These are phyloP conservation scores for Moniliella sp. DNA, from an alignment of 1,284 basidiomycete genomes.

Conservation along the genomic window DNA sequence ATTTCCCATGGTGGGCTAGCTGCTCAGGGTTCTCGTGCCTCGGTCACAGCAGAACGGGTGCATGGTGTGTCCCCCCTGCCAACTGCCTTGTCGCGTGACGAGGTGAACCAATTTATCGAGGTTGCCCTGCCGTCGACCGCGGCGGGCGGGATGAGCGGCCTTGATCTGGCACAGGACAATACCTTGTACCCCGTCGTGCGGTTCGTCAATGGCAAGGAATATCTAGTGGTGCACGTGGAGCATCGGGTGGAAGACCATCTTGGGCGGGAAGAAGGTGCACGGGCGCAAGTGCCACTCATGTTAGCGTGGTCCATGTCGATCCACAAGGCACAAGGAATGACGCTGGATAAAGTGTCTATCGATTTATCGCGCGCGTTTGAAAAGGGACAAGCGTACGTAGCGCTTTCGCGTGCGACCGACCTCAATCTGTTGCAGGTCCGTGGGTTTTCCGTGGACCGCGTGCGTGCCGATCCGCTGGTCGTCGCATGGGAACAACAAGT, in stretches of 20 bases:
- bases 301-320: conserved; percentile 28
- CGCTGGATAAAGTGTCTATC: conserved; percentile 23
- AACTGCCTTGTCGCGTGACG: too few relatives aligned
- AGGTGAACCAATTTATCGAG: too few relatives aligned
- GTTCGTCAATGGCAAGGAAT: not conserved
- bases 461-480: conserved; percentile 1
- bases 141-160: too few relatives aligned
- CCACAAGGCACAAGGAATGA: conserved; percentile 30
- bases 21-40: not conserved
- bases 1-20: not conserved
- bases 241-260: not conserved
- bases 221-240: not conserved
- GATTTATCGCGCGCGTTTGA: conserved; percentile 26
- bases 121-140: too few relatives aligned
- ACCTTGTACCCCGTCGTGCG: not conserved
- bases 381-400: conserved; percentile 64
- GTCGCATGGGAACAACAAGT: too few relatives aligned
- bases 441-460: conserved; percentile 41
- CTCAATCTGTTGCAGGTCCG: conserved; percentile 73
- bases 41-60: too few relatives aligned
- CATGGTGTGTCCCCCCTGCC: too few relatives aligned
- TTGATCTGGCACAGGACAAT: too few relatives aligned
- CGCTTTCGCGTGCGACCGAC: conserved; percentile 80
- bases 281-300: conserved; percentile 15
- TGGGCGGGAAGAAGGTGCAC: not conserved